Conservation (phyloP, 1,284 basidiomycete genomes). For the Wallemia hederae region DNA sequence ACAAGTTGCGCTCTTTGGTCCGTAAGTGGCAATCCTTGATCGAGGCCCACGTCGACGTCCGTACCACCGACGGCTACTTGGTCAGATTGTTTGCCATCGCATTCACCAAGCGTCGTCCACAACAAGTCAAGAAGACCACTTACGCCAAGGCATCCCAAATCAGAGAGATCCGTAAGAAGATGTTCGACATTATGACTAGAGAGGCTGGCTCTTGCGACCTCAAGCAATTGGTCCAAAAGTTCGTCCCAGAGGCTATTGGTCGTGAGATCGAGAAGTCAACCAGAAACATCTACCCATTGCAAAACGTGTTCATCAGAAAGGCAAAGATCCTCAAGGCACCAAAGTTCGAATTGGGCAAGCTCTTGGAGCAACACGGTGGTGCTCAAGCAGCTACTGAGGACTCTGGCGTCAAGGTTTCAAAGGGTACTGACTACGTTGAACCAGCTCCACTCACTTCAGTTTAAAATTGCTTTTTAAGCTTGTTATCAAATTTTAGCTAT, state of each 20-base stretch:
- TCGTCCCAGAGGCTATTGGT: constrained; percentile 94
- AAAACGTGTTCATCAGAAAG: constrained; percentile 96
- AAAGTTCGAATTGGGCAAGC: constrained; percentile 81
- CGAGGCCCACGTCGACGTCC: constrained; percentile 94
- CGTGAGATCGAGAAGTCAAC: constrained; percentile 98
- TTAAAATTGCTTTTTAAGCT: background rate
- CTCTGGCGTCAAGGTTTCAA: background rate
- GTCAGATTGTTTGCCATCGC: constrained; percentile 95
- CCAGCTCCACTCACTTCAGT: background rate
- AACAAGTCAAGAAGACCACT: constrained; percentile 96
- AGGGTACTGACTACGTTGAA: background rate
- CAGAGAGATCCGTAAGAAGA: constrained; percentile 94
- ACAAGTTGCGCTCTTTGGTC: constrained; percentile 98
- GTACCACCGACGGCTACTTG: constrained; percentile 98
- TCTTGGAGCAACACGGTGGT: constrained; percentile 76
- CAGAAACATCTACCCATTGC: constrained; percentile 84
- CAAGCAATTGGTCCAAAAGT: constrained; percentile 96
- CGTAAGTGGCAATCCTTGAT: constrained; percentile 99
- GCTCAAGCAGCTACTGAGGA: background rate
- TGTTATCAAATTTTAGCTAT: no score
- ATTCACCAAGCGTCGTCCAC: constrained; percentile 89
- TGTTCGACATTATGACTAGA: constrained; percentile 98
- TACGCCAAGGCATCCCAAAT: constrained; percentile 90
- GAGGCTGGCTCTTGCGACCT: constrained; percentile 86
- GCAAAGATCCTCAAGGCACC: constrained; percentile 93